Base-by-base conservation (phyloP, 805 yeast species). In the Yarrowia osloensis region DNA sequence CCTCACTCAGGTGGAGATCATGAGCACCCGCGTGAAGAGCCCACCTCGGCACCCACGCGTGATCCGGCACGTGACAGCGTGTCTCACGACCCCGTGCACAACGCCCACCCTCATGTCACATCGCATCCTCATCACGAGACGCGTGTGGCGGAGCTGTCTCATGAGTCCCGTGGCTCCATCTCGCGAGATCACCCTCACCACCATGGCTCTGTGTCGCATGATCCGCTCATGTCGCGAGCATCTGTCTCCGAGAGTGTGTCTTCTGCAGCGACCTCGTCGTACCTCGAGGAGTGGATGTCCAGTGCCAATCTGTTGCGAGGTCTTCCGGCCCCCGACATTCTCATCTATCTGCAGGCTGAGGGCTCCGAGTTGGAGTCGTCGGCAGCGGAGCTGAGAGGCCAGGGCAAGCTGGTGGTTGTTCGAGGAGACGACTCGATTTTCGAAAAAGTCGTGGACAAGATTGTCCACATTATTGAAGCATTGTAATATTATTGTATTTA, bases 321-420 rank as follows among this genome's bases (percentile, higher is more conserved):
- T 1, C 67, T 73, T 19, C 73, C 72, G 7, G 70, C 67, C 2
- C 75, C 75, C 3, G 74, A 73, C 61, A 70, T 50, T 35, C 39
- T 72, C 21, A 70, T 73, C 22, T 72, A 69, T 65, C 52, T 70
- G 19, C 72, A 71, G 47, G 66, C 70, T 2, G 65, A 65, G 35
- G 68, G 69, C 6, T 59, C 70, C 8, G 71, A 69, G 55, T 68
- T 67, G 44, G 73, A 71, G 54, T 66, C 69, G 15, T 63, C 73
- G 1, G 71, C 70, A 9, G 70, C 69, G 3, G 72, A 69, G 42
- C 65, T 71, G 29, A 35, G 66, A 33, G 69, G 68, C 17, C 70
- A 71, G 24, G 42, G 68, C 26, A 71, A 70, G 52, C 65, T 71
- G 72, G 61, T 71, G 31, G 68, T 71, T 11, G 66, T 71, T 22